A percentile compares a stretch with the other conserved stretches of the same genome.
These are phyloP conservation scores for Citrullus amarus DNA, from an alignment of 306 rosid species.

Conservation along the genomic window DNA sequence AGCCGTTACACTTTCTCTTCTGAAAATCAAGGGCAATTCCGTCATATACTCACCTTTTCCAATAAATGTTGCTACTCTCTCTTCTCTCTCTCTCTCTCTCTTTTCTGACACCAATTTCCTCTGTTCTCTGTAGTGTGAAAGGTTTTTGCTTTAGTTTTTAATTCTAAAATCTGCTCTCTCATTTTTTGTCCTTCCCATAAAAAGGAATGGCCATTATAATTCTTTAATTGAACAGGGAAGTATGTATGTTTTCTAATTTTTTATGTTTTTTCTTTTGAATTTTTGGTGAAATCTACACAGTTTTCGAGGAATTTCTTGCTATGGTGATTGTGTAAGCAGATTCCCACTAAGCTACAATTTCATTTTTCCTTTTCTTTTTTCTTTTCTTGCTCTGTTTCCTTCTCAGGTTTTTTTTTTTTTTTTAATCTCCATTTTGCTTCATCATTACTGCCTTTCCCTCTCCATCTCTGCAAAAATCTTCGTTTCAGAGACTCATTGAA, in stretches of 20 bases:
- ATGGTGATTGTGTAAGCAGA: background rate
- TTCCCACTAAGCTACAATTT: background rate
- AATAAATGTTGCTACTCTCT: background rate
- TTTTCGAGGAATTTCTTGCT: background rate
- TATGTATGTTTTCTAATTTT: background rate
- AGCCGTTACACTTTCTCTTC: constrained; percentile 30
- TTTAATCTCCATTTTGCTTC: background rate
- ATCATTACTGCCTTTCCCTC: background rate
- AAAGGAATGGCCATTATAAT: background rate
- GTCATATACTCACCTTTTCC: constrained; percentile 23
- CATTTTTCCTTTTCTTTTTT: background rate
- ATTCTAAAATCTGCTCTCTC: background rate
- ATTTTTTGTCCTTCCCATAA: background rate
- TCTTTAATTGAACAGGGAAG: background rate
- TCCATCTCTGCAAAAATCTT: constrained; percentile 8
- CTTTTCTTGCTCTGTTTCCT: background rate
- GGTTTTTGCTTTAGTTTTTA: background rate
- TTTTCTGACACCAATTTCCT: constrained; percentile 16
- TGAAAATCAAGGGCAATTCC: constrained; percentile 26
- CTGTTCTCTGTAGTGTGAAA: background rate
- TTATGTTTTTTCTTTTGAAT: background rate
- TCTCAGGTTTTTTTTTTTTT: background rate
- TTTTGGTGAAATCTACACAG: background rate
- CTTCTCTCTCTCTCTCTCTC: background rate
- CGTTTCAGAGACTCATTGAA: constrained; percentile 4